Conservation (phyloP, 441 rosid genomes). For the Erodium moschatum region DNA sequence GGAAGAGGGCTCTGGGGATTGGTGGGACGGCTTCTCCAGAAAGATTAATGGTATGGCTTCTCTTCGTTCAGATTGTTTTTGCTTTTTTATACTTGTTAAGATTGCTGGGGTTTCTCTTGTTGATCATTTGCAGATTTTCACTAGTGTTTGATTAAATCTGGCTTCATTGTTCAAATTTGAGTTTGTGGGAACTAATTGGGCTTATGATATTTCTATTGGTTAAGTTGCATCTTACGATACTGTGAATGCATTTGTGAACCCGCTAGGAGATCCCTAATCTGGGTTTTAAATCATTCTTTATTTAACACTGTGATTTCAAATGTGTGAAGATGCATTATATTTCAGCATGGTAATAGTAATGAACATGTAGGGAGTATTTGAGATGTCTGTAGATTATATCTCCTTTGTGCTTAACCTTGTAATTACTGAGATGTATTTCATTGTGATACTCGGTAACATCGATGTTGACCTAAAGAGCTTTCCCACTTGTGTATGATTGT, state of each 20-base stretch:
- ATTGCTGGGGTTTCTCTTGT: conserved; percentile 20
- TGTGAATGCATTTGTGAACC: conserved; percentile 22
- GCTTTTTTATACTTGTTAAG: background rate
- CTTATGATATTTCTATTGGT: conserved; percentile 11
- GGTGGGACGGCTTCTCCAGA: conserved; percentile 48
- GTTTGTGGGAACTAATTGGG: conserved; percentile 19
- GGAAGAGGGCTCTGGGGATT: conserved; percentile 39
- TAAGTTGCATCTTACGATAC: background rate
- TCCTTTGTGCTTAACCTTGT: background rate
- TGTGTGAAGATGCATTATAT: background rate
- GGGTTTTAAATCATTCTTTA: conserved; percentile 17
- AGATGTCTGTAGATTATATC: too few species aligned
- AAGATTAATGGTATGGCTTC: conserved; percentile 35
- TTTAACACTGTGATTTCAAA: conserved; percentile 3
- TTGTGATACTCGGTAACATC: background rate
- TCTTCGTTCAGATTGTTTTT: conserved; percentile 17
- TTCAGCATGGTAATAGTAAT: too few species aligned
- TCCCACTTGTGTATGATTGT: background rate
- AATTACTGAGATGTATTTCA: background rate
- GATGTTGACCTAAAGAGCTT: conserved; percentile 1
- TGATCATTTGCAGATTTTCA: conserved; percentile 18
- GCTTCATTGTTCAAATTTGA: conserved; percentile 12
- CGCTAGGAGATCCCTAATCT: conserved; percentile 34
- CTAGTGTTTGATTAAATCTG: conserved; percentile 4
- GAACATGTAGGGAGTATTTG: too few species aligned